Conservation (phyloP, 116 monocot species). For the Dioscorea cayenensis region DNA sequence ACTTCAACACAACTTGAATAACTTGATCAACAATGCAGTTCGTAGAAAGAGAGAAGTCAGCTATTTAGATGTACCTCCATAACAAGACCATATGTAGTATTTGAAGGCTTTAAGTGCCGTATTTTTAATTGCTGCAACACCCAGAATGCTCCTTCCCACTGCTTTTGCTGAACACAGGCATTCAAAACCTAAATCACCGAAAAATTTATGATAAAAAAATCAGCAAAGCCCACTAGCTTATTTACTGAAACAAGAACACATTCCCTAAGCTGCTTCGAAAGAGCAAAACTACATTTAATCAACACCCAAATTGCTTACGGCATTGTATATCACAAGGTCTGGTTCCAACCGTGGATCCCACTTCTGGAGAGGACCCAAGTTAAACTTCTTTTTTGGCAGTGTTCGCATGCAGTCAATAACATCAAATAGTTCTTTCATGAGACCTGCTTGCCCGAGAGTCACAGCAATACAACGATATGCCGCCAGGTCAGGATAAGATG, state of each 20-base stretch:
- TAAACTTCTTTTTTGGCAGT: slow-evolving; percentile 69
- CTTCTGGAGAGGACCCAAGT: slow-evolving; percentile 59
- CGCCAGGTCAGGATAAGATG: slow-evolving; percentile 92
- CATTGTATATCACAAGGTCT: slow-evolving; percentile 86
- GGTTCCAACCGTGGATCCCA: slow-evolving; percentile 90
- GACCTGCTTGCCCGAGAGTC: slow-evolving; percentile 85
- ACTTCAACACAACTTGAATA: not conserved
- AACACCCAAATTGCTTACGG: slow-evolving; percentile 42
- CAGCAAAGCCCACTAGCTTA: too few species aligned
- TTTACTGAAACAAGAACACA: too few species aligned
- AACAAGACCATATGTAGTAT: slow-evolving; percentile 85
- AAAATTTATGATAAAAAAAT: not conserved
- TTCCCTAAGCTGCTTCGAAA: not conserved
- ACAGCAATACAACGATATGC: slow-evolving; percentile 96
- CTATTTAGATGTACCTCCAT: slow-evolving; percentile 68
- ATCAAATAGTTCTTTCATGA: slow-evolving; percentile 94
- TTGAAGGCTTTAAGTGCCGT: slow-evolving; percentile 61
- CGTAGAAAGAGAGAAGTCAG: not conserved
- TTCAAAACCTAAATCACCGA: slow-evolving; percentile 57
- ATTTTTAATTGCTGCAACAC: slow-evolving; percentile 83
- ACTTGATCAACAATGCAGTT: not conserved
- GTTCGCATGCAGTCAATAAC: slow-evolving; percentile 88
- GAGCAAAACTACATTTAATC: not conserved
- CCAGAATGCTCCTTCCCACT: slow-evolving; percentile 99
- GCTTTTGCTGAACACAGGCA: slow-evolving; percentile 83